phyloP scores from a whole-genome alignment of 495 filamentous ascomycete genomes.

The Cryomyces minteri region DNA sequence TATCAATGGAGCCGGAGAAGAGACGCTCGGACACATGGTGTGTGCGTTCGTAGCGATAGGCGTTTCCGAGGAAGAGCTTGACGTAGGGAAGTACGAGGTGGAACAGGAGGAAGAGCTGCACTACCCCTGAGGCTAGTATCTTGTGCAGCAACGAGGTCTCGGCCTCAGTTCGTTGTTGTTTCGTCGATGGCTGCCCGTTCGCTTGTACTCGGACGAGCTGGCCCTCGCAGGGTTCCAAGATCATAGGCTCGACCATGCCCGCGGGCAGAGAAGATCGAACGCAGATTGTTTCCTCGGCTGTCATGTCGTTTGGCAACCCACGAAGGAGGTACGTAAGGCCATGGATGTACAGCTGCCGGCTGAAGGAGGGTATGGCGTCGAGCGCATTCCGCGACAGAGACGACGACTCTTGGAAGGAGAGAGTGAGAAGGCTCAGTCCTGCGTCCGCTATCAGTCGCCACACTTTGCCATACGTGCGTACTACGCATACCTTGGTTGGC shows the following conservation, averaged over 20 bases:
- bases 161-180: slow-evolving; percentile 1
- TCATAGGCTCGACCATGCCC: slow-evolving; percentile 3
- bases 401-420: slow-evolving; percentile 20
- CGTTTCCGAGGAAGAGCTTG: slow-evolving; percentile 28
- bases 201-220: slow-evolving; percentile 4
- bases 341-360: slow-evolving; percentile 48
- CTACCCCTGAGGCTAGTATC: slow-evolving; percentile 32
- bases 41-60: slow-evolving; percentile 45
- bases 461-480: not conserved
- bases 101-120: slow-evolving; percentile 35
- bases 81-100: slow-evolving; percentile 40
- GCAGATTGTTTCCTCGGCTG: slow-evolving; percentile 23
- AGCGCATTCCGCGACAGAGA: slow-evolving; percentile 9
- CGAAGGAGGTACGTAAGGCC: slow-evolving; percentile 46
- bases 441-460: not conserved
- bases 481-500: slow-evolving; percentile 22
- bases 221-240: slow-evolving; percentile 1
- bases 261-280: slow-evolving; percentile 29
- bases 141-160: slow-evolving; percentile 37
- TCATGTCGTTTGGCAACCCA: slow-evolving; percentile 42
- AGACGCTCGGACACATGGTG: slow-evolving; percentile 39
- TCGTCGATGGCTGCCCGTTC: not conserved
- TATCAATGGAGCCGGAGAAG: slow-evolving; percentile 27
- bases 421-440: slow-evolving; percentile 22
- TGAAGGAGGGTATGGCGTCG: slow-evolving; percentile 19